A percentile compares a stretch with the other conserved stretches of the same genome.
phyloP scores from a whole-genome alignment of 139 green algal genomes.

The Chlamydomonas incerta region DNA sequence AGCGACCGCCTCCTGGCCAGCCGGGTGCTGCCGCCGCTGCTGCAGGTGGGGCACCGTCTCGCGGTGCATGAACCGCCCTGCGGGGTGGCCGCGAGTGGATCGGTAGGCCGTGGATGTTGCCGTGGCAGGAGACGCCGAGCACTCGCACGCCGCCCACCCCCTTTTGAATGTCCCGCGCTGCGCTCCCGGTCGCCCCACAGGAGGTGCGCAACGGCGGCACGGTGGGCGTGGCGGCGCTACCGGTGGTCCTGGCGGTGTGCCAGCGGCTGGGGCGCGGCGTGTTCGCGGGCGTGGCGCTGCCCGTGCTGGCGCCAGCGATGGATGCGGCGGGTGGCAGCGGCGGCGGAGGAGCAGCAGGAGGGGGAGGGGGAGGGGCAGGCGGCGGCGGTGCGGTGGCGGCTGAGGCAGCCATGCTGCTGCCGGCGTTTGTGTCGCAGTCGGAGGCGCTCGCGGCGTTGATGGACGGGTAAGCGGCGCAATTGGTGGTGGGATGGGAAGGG shows the following conservation, averaged over 20 bases:
- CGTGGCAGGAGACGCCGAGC: too few relatives aligned
- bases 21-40: slow-evolving; percentile 63
- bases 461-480: slow-evolving; percentile 29
- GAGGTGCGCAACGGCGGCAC: slow-evolving; percentile 13
- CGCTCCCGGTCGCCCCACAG: not conserved
- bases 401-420: not conserved
- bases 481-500: too few relatives aligned
- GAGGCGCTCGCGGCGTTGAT: slow-evolving; percentile 6
- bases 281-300: slow-evolving; percentile 5
- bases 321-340: not conserved
- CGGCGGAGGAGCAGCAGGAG: not conserved
- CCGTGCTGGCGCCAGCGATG: not conserved
- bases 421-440: slow-evolving; percentile 7
- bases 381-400: not conserved
- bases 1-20: slow-evolving; percentile 78
- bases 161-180: too few relatives aligned
- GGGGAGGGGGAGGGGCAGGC: not conserved
- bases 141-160: too few relatives aligned
- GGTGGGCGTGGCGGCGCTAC: slow-evolving; percentile 3
- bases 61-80: too few relatives aligned
- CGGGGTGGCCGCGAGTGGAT: too few relatives aligned
- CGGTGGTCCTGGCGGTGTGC: not conserved
- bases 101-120: too few relatives aligned
- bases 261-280: not conserved
- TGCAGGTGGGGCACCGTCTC: slow-evolving; percentile 56